phyloP scores from a whole-genome alignment of 2,329 filamentous ascomycete species.

The Raffaelea albimanens region DNA sequence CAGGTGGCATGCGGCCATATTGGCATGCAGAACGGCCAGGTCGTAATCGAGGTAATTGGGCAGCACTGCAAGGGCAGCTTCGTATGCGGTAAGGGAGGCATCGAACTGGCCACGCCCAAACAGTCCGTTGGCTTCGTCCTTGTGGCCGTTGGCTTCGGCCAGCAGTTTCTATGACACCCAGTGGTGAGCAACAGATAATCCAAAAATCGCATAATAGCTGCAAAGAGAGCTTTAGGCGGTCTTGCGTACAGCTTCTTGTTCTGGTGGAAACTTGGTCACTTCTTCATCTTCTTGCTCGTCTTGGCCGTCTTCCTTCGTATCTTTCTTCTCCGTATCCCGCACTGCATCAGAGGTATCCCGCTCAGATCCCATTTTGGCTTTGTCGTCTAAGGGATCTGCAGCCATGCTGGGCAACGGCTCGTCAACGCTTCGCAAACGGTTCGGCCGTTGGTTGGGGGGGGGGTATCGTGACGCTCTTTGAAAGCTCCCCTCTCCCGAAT shows the following conservation, averaged over 20 bases:
- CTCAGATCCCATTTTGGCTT: too few relatives aligned
- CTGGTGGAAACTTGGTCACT: constrained; percentile 33
- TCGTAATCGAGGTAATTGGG: constrained; percentile 84
- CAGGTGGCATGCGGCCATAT: constrained; percentile 78
- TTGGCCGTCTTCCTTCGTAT: constrained; percentile 18
- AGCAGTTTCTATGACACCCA: constrained; percentile 24
- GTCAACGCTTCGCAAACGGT: too few relatives aligned
- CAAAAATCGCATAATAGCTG: background rate
- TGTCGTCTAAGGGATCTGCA: too few relatives aligned
- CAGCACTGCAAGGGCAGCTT: constrained; percentile 66
- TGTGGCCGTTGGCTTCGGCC: constrained; percentile 61
- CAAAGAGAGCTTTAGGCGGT: background rate
- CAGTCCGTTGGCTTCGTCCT: constrained; percentile 67
- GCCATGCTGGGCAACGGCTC: too few relatives aligned
- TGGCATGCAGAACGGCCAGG: constrained; percentile 75
- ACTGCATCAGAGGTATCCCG: too few relatives aligned
- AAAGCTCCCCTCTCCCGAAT: too few relatives aligned
- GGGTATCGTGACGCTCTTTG: too few relatives aligned
- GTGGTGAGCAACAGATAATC: background rate
- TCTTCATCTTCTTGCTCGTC: constrained; percentile 18
- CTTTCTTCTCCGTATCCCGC: constrained; percentile 5
- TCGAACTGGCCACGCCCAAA: constrained; percentile 65
- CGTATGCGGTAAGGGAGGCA: constrained; percentile 73
- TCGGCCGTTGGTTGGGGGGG: too few relatives aligned
- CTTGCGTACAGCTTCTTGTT: constrained; percentile 36